Conservation (phyloP, 2,329 filamentous ascomycete species). For the Fusarium aywerte region DNA sequence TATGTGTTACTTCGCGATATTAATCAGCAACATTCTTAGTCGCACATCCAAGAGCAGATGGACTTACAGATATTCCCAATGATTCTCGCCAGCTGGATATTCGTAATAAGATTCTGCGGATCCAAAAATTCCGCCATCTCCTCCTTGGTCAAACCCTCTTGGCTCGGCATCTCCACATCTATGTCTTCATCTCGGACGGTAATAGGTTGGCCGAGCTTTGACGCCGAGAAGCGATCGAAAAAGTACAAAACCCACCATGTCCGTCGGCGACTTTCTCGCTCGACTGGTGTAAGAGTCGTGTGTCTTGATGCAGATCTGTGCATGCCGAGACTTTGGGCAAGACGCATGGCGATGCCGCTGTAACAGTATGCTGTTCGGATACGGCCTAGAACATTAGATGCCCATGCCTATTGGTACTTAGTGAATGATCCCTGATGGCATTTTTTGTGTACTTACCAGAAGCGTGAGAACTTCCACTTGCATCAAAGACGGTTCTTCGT, state of each 20-base stretch:
- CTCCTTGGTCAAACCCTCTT: slow-evolving; percentile 44
- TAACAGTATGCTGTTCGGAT: slow-evolving; percentile 49
- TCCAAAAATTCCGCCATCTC: slow-evolving; percentile 48
- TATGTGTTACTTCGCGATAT: slow-evolving; percentile 41
- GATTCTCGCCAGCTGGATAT: slow-evolving; percentile 47
- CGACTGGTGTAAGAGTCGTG: slow-evolving; percentile 36
- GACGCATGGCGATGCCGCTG: slow-evolving; percentile 52
- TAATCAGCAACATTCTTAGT: background rate
- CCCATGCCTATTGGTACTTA: slow-evolving; percentile 37
- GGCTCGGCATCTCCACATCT: slow-evolving; percentile 49
- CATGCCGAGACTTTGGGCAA: slow-evolving; percentile 56
- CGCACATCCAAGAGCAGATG: rapidly evolving
- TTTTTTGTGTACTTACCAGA: background rate
- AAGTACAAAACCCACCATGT: slow-evolving; percentile 52
- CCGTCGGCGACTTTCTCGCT: slow-evolving; percentile 43
- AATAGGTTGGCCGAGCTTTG: slow-evolving; percentile 50
- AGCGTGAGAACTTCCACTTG: slow-evolving; percentile 56
- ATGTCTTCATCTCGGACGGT: slow-evolving; percentile 49
- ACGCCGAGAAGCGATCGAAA: slow-evolving; percentile 49
- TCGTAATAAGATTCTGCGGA: slow-evolving; percentile 43
- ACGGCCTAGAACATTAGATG: slow-evolving; percentile 51
- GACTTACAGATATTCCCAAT: slow-evolving; percentile 45
- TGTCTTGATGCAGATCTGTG: slow-evolving; percentile 50
- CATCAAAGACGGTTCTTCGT: slow-evolving; percentile 56
- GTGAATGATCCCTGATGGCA: rapidly evolving